Conservation (phyloP, 306 rosid species). For the Canavalia gladiata region DNA sequence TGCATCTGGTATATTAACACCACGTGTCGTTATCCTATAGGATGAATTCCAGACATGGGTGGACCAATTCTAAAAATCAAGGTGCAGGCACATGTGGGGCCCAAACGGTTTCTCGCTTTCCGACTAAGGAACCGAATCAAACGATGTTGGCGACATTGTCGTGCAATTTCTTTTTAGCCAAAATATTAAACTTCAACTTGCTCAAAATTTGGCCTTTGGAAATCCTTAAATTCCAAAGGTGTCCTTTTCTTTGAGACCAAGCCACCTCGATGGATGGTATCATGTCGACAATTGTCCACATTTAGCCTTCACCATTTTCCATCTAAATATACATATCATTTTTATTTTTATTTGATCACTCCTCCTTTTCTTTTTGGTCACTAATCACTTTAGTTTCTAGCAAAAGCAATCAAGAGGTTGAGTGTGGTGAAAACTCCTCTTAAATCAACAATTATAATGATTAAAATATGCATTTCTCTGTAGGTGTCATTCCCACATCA, state of each 20-base stretch:
- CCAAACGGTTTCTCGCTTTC: conserved; percentile 48
- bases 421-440: conserved; percentile 40
- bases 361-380: conserved; percentile 28
- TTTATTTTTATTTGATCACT: conserved; percentile 6
- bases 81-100: conserved; percentile 48
- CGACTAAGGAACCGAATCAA: conserved; percentile 29
- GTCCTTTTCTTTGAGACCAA: conserved; percentile 47
- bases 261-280: background rate
- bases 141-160: background rate
- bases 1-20: background rate
- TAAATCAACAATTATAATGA: conserved; percentile 30
- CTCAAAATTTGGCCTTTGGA: conserved; percentile 20
- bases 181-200: background rate
- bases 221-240: conserved; percentile 7
- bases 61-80: conserved; percentile 25
- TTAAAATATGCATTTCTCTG: background rate
- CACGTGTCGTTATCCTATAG: background rate
- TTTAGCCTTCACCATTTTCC: background rate
- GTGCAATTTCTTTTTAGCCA: background rate
- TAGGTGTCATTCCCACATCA: conserved; percentile 28
- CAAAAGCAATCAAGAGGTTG: conserved; percentile 48
- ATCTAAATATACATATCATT: background rate
- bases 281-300: background rate
- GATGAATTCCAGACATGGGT: background rate
- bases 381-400: conserved; percentile 41